Evolutionary conservation across 2,329 filamentous ascomycete genomes (phyloP).

Genomic region (Cordyceps javanica): DNA sequence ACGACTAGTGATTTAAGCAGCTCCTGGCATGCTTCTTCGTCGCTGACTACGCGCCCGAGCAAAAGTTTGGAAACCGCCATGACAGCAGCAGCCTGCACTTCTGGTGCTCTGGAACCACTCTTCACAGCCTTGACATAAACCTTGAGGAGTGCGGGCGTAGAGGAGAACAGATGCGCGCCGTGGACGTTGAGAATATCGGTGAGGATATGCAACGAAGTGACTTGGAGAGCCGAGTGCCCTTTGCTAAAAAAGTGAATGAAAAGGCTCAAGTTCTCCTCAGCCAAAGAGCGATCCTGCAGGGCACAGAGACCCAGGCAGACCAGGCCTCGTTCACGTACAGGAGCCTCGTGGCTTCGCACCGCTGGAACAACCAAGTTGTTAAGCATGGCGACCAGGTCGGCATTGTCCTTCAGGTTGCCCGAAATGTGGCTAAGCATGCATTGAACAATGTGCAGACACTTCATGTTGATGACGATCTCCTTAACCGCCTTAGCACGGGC

Average conservation of each 20-base stretch:
- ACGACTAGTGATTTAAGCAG: constrained; percentile 81
- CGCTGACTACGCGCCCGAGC: constrained; percentile 70
- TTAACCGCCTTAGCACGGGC: constrained; percentile 70
- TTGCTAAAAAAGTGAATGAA: constrained; percentile 97
- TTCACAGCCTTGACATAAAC: constrained; percentile 80
- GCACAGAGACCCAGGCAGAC: constrained; percentile 87
- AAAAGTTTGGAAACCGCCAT: constrained; percentile 81
- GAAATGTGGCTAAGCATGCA: constrained; percentile 95
- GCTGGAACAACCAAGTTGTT: constrained; percentile 96
- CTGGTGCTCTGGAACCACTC: constrained; percentile 59
- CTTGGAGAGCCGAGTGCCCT: constrained; percentile 82
- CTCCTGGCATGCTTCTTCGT: constrained; percentile 59
- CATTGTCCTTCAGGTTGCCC: constrained; percentile 80
- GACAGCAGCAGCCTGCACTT: constrained; percentile 76
- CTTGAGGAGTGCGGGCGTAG: constrained; percentile 67
- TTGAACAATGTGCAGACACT: constrained; percentile 93
- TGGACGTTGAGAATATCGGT: constrained; percentile 91
- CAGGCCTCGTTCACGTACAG: constrained; percentile 84
- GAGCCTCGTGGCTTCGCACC: constrained; percentile 86
- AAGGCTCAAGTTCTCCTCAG: constrained; percentile 82
- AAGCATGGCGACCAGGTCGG: constrained; percentile 91
- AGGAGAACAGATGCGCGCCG: constrained; percentile 66
- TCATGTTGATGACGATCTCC: constrained; percentile 96
- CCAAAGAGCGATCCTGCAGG: constrained; percentile 83
- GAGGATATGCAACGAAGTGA: constrained; percentile 84